Evolutionary conservation across 768 basidiomycete species (phyloP), one percentile per base, ranked within the genome.

Genomic region (Boletus subparvulus): DNA sequence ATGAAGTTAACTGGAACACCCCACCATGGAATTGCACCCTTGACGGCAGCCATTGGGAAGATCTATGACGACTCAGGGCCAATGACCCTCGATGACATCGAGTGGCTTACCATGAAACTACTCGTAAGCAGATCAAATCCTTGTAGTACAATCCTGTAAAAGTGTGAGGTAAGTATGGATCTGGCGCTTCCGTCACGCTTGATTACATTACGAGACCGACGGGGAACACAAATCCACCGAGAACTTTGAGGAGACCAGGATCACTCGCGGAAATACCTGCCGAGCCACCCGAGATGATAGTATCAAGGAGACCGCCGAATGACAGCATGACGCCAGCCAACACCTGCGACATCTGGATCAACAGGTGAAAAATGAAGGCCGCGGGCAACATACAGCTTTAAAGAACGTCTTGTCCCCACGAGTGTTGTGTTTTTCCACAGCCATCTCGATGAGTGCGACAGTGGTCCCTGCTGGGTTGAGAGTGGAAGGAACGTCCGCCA

Each of bases 161-260:
- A 21, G 3, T 19, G 14, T 10, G 21, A 36, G 11, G 28, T 64
- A 24, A 61, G 48, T 24, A 33, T 36, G 13, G 7, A 14, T 12
- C n/a, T 11, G 11, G 44, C 40, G 21, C 21, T 39, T 17, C 30
- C 8, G 5, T 7, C 7, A 9, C 1, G 7, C 13, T n/a, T 13
- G 56, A 77, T 57, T 62, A 89, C 88, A 90, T 90, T 52, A 86
- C 84, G 75, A 90, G 81, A 65, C 88, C 88, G 3, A 87, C 85
- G 10, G 88, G 88, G 68, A 90, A 90, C 26, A 90, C 83, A 47
- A 88, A 81, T 16, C 84, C 87, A 17, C 79, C 79, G 3, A 90
- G 69, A 32, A 87, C 60, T 65, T 85, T 88, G 44, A 87, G 83
- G 11, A 90, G 71, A 19, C 88, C 88, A 2, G 87, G 88, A 56